Evolutionary conservation across 1,284 basidiomycete species (phyloP).

Genomic region (Taiwanofungus camphoratus): DNA sequence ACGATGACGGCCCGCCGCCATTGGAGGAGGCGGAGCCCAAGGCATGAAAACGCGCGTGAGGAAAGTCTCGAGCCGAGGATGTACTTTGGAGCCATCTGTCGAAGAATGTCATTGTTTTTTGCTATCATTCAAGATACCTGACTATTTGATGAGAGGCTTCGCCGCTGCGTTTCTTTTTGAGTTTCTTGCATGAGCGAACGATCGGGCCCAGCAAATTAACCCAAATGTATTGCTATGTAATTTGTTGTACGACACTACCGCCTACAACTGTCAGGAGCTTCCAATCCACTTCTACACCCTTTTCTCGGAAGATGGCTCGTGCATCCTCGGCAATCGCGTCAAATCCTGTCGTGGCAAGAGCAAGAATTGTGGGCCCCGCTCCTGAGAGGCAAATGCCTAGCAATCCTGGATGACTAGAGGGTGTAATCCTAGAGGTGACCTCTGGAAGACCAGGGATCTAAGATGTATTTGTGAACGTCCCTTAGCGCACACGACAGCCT

Average conservation of each 20-base stretch:
- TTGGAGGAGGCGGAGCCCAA: slow-evolving; percentile 57
- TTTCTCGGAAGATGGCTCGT: slow-evolving; percentile 63
- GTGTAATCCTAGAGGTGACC: slow-evolving; percentile 86
- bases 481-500: neutral
- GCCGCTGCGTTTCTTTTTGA: no score
- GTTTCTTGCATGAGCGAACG: no score
- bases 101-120: slow-evolving; percentile 11
- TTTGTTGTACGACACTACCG: slow-evolving; percentile 36
- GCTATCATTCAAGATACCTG: no score
- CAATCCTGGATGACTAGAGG: slow-evolving; percentile 84
- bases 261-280: slow-evolving; percentile 63
- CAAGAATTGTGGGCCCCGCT: slow-evolving; percentile 96
- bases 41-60: no score
- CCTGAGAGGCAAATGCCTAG: slow-evolving; percentile 97
- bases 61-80: no score
- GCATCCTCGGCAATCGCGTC: slow-evolving; percentile 82
- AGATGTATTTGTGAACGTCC: neutral
- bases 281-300: slow-evolving; percentile 81
- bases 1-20: slow-evolving; percentile 70
- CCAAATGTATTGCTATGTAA: slow-evolving; percentile 3
- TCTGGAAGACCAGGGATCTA: slow-evolving; percentile 94
- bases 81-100: no score
- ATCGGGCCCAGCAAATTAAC: no score
- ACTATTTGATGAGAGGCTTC: no score
- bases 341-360: slow-evolving; percentile 85